Base-by-base conservation (phyloP, 805 yeast species). In the Middelhovenomyces tepae region DNA sequence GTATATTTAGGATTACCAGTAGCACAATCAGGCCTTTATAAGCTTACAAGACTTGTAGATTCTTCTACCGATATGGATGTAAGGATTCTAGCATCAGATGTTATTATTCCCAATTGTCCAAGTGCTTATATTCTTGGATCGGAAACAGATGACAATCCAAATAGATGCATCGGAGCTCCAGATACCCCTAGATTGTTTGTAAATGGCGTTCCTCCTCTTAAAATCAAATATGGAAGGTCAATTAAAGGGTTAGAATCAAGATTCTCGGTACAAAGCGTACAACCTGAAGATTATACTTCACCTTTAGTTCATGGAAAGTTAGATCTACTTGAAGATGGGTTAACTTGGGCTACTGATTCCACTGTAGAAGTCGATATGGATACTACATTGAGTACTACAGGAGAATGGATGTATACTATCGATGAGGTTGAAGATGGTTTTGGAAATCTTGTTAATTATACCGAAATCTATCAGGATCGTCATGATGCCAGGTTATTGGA, bases 91-190 rank as follows among this genome's bases (percentile, higher is more conserved):
- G 72, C 69, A 39, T 71, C 80, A 1, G 78, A 75, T 32, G 64
- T 85, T 22, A 49, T 79, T 13, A 64, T 91, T 6, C 76, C 93
- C 3, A 53, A 65, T 27, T 89, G 98, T 54, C 98, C 98, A 1
- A 61, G 60, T 3, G 94, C 84, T 0, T 55, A 64, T 14, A 69
- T 85, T 34, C 44, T 52, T 3, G 57, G 54, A 4, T 63, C 69
- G 0, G 48, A 53, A 0, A 35, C 49, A 5, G 51, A 49, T 23
- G 13, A 34, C 11, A 37, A 39, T 7, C 37, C 40, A 9, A 73
- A 76, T 45, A 66, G 70, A 42, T 91, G 97, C 60, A 59, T 75
- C 22, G 83, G 78, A 20, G 73, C 67, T 11, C 32, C 53, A 3
- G 82, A 75, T 43, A 57, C 67, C 15, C 56, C 77, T 1, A 56